These are phyloP conservation scores for Monoraphidium neglectum DNA, from an alignment of 139 green algal genomes.

Conservation along the genomic window DNA sequence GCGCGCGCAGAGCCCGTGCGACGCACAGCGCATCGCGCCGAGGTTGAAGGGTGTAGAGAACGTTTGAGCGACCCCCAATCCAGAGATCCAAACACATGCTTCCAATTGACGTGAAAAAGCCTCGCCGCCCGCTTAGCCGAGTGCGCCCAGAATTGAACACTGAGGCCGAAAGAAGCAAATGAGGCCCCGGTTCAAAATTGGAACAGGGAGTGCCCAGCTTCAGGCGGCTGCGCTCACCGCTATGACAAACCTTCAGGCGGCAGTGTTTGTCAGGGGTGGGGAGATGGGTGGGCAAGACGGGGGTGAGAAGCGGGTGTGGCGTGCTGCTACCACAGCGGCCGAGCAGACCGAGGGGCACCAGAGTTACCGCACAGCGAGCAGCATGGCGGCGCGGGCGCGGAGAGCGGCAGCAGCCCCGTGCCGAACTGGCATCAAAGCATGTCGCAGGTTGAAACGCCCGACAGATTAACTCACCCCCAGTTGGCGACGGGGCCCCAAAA, in stretches of 20 bases:
- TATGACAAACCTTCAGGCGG: not conserved
- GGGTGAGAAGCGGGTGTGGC: not conserved
- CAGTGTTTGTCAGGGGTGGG: not conserved
- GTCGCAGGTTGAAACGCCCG: not conserved
- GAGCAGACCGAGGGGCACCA: not conserved
- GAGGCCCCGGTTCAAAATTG: too few species aligned
- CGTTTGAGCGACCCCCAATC: not conserved
- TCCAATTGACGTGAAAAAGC: too few species aligned
- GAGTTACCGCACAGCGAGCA: not conserved
- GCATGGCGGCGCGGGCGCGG: not conserved
- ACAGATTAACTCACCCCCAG: constrained; percentile 75
- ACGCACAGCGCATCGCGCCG: not conserved
- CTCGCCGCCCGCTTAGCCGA: too few species aligned
- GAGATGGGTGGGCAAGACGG: not conserved
- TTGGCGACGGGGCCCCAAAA: constrained; percentile 86
- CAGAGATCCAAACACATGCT: not conserved
- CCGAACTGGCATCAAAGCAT: not conserved
- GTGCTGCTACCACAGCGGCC: not conserved
- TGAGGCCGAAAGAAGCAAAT: too few species aligned
- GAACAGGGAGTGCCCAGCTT: not conserved
- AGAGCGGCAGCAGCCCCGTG: too few species aligned
- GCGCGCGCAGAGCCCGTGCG: not conserved
- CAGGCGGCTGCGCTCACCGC: not conserved
- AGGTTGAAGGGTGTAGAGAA: not conserved
- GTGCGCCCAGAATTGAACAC: too few species aligned